Evolutionary conservation across 495 filamentous ascomycete species (phyloP).

Genomic region (Talaromyces adpressus): DNA sequence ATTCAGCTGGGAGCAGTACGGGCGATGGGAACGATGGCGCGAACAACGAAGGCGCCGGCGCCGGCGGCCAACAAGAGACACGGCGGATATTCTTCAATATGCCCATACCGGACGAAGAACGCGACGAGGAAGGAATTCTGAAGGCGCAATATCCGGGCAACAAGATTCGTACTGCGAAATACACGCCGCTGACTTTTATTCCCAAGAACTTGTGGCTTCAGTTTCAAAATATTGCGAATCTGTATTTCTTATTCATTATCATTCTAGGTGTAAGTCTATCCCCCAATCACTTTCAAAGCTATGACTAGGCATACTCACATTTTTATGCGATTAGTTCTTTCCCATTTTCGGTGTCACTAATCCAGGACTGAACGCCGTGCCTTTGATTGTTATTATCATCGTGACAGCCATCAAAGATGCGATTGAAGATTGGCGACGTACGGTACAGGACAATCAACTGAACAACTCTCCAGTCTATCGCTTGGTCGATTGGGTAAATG

Average conservation of each 20-base stretch:
- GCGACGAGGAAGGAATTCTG: conserved; percentile 78
- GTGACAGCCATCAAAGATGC: conserved; percentile 92
- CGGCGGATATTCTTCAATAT: conserved; percentile 77
- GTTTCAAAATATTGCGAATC: conserved; percentile 97
- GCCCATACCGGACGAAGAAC: conserved; percentile 67
- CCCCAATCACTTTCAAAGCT: neutral
- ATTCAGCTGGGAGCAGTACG: conserved; percentile 38
- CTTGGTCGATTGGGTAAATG: conserved; percentile 81
- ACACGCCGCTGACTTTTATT: conserved; percentile 92
- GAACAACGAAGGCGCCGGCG: conserved; percentile 29
- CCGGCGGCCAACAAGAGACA: conserved; percentile 22
- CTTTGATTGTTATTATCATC: conserved; percentile 88
- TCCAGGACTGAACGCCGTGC: conserved; percentile 83
- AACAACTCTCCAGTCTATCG: conserved; percentile 96
- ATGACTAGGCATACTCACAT: neutral
- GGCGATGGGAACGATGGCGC: conserved; percentile 19
- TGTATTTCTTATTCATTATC: conserved; percentile 96
- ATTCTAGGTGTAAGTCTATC: conserved; percentile 73
- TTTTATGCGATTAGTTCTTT: conserved; percentile 63
- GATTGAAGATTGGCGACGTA: conserved; percentile 96
- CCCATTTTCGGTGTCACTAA: conserved; percentile 90
- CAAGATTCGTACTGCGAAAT: conserved; percentile 97
- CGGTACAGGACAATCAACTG: conserved; percentile 83
- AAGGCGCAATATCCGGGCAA: conserved; percentile 69
- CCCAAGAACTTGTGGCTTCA: conserved; percentile 96